Percentiles rank a stretch among this genome's conserved stretches.
Evolutionary conservation across 2,329 filamentous ascomycete species (phyloP).

Genomic region (Metarhizium anisopliae): DNA sequence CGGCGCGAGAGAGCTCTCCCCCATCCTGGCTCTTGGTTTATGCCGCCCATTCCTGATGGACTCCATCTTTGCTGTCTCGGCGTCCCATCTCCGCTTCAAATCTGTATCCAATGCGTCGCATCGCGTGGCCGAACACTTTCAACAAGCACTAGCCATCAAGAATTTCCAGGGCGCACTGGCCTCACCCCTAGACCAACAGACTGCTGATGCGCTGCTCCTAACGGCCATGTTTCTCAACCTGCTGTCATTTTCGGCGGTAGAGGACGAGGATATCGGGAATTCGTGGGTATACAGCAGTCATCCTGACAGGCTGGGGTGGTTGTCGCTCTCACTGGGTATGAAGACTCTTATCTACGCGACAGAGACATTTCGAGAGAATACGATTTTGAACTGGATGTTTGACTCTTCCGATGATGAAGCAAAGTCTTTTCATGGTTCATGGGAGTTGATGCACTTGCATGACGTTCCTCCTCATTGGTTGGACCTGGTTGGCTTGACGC

Average conservation of each 20-base stretch:
- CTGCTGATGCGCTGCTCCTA: constrained; percentile 15
- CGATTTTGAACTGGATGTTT: constrained; percentile 10
- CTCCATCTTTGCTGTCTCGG: constrained; percentile 7
- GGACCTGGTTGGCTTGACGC: background rate
- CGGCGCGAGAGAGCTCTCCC: constrained; percentile 1
- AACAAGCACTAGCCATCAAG: constrained; percentile 13
- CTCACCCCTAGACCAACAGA: constrained; percentile 9
- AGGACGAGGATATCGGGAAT: background rate
- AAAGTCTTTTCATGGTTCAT: constrained; percentile 6
- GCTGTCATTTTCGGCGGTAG: constrained; percentile 12
- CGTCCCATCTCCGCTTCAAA: constrained; percentile 14
- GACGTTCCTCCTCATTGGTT: constrained; percentile 2
- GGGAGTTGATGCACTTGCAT: constrained; percentile 8
- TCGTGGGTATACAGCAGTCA: background rate
- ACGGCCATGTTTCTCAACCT: constrained; percentile 16
- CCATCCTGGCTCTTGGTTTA: constrained; percentile 8
- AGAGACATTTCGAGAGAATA: constrained; percentile 9
- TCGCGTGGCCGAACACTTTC: constrained; percentile 14
- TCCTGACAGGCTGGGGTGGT: constrained; percentile 11
- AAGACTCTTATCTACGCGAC: constrained; percentile 13
- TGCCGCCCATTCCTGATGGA: background rate
- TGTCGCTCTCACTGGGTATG: constrained; percentile 15
- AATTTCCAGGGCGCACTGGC: constrained; percentile 13
- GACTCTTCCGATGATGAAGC: constrained; percentile 9
- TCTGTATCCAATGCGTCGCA: constrained; percentile 1